These are phyloP conservation scores for Rhodosporidiobolus sp. DNA, from an alignment of 768 basidiomycete species.

Conservation along the genomic window DNA sequence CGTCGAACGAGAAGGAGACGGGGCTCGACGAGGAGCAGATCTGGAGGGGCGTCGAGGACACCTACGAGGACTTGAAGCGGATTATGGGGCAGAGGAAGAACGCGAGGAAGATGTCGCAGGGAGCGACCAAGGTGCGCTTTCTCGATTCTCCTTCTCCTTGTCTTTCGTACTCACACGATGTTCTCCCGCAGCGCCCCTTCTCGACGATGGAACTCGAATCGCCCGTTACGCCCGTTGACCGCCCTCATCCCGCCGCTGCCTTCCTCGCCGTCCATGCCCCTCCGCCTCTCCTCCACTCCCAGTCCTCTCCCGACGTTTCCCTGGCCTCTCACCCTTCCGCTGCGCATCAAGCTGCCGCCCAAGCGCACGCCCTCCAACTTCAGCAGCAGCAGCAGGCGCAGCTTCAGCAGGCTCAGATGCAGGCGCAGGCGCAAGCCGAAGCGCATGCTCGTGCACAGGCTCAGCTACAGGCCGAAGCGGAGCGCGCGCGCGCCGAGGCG, in stretches of 20 bases:
- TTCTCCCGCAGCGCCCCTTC: slow-evolving; percentile 1
- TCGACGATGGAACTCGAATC: slow-evolving; percentile 36
- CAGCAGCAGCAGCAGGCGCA: slow-evolving; percentile 15
- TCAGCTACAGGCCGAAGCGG: slow-evolving; percentile 7
- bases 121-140: background rate
- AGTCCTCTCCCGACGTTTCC: slow-evolving; percentile 26
- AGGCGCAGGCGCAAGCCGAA: slow-evolving; percentile 8
- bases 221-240: slow-evolving; percentile 12
- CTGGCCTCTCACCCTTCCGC: slow-evolving; percentile 6
- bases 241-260: background rate
- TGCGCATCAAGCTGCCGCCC: slow-evolving; percentile 17
- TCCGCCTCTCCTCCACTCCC: slow-evolving; percentile 28
- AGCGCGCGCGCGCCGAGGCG: slow-evolving; percentile 12
- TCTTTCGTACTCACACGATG: too few relatives aligned
- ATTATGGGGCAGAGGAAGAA: slow-evolving; percentile 32
- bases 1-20: slow-evolving; percentile 20
- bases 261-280: slow-evolving; percentile 13
- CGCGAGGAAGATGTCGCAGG: background rate
- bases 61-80: slow-evolving; percentile 36
- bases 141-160: background rate
- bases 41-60: slow-evolving; percentile 40
- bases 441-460: slow-evolving; percentile 13
- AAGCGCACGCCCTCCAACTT: slow-evolving; percentile 12
- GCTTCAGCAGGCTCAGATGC: slow-evolving; percentile 14
- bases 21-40: slow-evolving; percentile 40